Evolutionary conservation across 129 eudicot genomes (phyloP), one percentile per base, ranked within the genome.

Genomic region (Daucus carota): DNA sequence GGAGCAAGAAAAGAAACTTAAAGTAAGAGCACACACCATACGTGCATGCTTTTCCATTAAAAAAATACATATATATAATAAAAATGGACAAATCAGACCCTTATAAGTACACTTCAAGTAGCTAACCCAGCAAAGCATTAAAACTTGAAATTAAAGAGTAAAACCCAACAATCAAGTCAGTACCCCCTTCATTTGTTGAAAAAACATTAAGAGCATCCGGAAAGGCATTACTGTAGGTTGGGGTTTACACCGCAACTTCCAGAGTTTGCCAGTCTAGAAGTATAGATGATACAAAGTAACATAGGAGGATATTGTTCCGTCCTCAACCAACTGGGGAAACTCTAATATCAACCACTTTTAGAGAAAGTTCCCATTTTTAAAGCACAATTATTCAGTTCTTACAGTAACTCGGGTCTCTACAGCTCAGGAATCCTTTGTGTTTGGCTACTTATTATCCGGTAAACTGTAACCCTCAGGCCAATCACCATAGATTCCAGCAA

Each of bases 401-500:
- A 50, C 0, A 10, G 59, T 7, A 47, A 33, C 40, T 33, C 41
- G 11, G 33, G 17, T 16, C 3, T 6, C 43, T 43, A 66, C 31
- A 33, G 59, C 72, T 33, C 41, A 6, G 42, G 7, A 13, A 66
- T 33, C 43, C 26, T 29, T 65, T 65, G 41, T 32, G 43, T 32
- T 16, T 32, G 42, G 71, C 71, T 29, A 66, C 10, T 59, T 59
- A 59, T 66, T 66, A 32, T 66, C 24, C 4, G 42, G 42, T 17
- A 33, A 16, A 66, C 20, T 32, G 8, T 66, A 13, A 66, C 41
- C 72, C 16, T 93, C 89, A 43, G 84, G 75, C 98, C 92, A 91
- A 72, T 93, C 96, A 14, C 81, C 98, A 77, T 93, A 90, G 15
- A 91, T 89, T 8, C 87, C 80, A 38, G 86, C 86, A 66, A 88